Conservation (phyloP, 306 rosid species). For the Leucaena leucocephala region DNA sequence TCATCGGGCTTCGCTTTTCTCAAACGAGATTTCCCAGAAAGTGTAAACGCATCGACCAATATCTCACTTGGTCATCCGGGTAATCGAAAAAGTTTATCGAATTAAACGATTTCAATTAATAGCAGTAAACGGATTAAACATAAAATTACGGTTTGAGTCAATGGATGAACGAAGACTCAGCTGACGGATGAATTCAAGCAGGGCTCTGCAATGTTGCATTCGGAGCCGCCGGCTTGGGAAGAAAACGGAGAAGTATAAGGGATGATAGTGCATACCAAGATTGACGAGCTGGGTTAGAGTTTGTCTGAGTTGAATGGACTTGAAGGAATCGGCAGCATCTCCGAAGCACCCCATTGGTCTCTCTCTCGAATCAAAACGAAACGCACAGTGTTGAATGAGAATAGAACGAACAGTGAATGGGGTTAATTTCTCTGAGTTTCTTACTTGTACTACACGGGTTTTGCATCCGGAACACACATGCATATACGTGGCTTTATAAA, state of each 20-base stretch:
- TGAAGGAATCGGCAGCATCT: constrained; percentile 54
- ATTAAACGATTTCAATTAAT: not conserved
- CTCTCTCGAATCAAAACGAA: not conserved
- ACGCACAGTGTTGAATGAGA: not conserved
- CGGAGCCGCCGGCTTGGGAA: not conserved
- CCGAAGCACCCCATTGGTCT: constrained; percentile 60
- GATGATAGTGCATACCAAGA: constrained; percentile 48
- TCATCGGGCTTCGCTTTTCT: not conserved
- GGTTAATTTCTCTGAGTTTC: not conserved
- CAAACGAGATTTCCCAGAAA: not conserved
- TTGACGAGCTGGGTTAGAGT: constrained; percentile 51
- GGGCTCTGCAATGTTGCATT: not conserved
- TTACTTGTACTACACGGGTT: not conserved
- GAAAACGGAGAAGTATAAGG: too few species aligned
- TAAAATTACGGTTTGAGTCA: not conserved
- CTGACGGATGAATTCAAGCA: not conserved
- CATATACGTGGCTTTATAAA: constrained; percentile 30
- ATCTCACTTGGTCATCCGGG: not conserved
- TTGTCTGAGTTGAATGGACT: constrained; percentile 60
- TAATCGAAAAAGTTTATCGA: not conserved
- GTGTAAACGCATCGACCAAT: not conserved
- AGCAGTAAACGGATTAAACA: not conserved
- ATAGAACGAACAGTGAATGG: not conserved
- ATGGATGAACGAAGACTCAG: not conserved
- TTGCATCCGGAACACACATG: not conserved